phyloP scores from a whole-genome alignment of 2,329 filamentous ascomycete species.

The Claviceps sp. region DNA sequence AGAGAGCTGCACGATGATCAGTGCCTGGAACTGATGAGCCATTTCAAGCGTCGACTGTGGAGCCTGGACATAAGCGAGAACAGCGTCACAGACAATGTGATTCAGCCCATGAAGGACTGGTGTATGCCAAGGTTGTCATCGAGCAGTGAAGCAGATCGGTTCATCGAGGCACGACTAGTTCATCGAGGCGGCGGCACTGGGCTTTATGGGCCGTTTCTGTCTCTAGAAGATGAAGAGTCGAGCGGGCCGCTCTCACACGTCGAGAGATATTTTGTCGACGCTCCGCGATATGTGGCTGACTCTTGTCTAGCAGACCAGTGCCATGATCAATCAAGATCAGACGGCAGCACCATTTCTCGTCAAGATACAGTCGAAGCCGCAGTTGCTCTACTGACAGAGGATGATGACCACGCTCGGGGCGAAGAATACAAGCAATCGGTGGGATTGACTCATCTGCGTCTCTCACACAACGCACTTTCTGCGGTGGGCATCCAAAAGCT shows the following conservation, averaged over 20 bases:
- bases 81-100: conserved; percentile 31
- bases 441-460: conserved; percentile 38
- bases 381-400: conserved; percentile 10
- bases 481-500: conserved; percentile 28
- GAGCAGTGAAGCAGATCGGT: conserved; percentile 24
- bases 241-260: conserved; percentile 32
- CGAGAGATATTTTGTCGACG: conserved; percentile 33
- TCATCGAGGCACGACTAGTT: conserved; percentile 32
- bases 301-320: neutral
- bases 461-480: conserved; percentile 38
- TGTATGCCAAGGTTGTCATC: conserved; percentile 21
- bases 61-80: conserved; percentile 43
- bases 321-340: neutral
- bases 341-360: conserved; percentile 7
- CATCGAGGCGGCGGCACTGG: conserved; percentile 15
- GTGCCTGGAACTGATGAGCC: conserved; percentile 17
- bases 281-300: conserved; percentile 22
- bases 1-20: conserved; percentile 31
- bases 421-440: conserved; percentile 10
- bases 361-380: conserved; percentile 17
- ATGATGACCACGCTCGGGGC: conserved; percentile 5
- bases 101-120: conserved; percentile 18
- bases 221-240: conserved; percentile 32
- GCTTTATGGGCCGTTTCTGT: conserved; percentile 28
- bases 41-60: conserved; percentile 33